Evolutionary conservation across 139 green algal genomes (phyloP), one percentile per base, ranked within the genome.

Genomic region (Chlorella vulgaris): DNA sequence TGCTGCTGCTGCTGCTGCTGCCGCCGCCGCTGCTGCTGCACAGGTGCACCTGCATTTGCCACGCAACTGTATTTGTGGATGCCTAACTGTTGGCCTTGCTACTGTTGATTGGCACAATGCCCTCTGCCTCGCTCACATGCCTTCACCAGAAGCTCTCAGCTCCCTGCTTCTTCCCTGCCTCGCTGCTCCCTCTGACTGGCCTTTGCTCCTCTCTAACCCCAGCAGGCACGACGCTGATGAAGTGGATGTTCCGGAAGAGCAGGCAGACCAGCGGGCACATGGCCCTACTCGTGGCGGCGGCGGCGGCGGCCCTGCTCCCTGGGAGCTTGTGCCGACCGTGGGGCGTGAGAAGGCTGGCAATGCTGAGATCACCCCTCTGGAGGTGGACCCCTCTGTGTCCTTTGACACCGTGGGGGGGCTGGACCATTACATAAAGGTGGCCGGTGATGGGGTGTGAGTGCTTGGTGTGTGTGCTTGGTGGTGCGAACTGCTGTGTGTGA

Each of bases 331-430:
- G 33, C 42, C 36, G 28, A 50, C 58, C 33, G 63, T 66, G 7
- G 83, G 58, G 0, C 38, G 75, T n/a, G 80, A 83, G 43, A 80
- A 84, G 53, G 81, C 80, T 39, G 69, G 80, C 43, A 87, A 94
- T 24, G 91, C 91, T 28, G 92, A 96, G 84, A 95, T 97, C 74
- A 94, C 90, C 7, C 94, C 93, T 0, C 42, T 97, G 66, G 84
- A 91, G 80, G 95, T 98, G 58, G 96, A 99, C 85, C 82, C 92
- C 13, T 93, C 81, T 8, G 85, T 98, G 24, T 90, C 62, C n/a
- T 99, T 97, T 84, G 92, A 97, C 77, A 80, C 92, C 36, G 89
- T 98, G 18, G 95, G 95, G 0, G 96, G 96, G 2, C 83, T 99
- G 69, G 92, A 96, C 51, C 76, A 91, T 31, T 97, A 98, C 83